These are phyloP conservation scores for Coniella lustricola DNA, from an alignment of 2,329 filamentous ascomycete species.

Conservation along the genomic window DNA sequence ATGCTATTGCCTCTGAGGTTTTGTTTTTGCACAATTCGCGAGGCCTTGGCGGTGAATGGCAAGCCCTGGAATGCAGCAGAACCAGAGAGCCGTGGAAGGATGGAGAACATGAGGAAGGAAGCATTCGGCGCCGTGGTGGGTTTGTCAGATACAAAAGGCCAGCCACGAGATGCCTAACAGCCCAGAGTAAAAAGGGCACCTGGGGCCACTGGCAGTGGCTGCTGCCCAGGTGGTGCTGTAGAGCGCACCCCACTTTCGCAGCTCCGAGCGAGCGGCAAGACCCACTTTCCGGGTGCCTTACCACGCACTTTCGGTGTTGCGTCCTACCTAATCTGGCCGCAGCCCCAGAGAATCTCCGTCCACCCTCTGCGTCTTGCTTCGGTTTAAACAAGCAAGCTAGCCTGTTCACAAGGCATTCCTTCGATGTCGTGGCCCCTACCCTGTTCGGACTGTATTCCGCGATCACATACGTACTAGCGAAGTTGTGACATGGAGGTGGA, in stretches of 20 bases:
- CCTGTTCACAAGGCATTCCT: neutral
- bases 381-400: conserved; percentile 1
- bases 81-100: conserved; percentile 4
- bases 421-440: no score
- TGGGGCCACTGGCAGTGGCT: neutral
- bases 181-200: no score
- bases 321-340: conserved; percentile 11
- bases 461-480: no score
- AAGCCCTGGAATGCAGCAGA: conserved; percentile 1
- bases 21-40: neutral
- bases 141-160: neutral
- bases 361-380: conserved; percentile 1
- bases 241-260: conserved; percentile 2
- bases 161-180: neutral
- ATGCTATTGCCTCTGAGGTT: neutral
- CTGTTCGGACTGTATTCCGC: no score
- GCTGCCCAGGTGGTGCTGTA: no score
- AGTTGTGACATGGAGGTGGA: no score
- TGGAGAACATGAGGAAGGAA: conserved; percentile 9
- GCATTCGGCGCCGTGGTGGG: neutral
- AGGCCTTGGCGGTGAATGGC: neutral
- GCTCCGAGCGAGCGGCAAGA: conserved; percentile 1
- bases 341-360: neutral
- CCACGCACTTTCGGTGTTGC: no score
- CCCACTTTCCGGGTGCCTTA: neutral